Conservation (phyloP, 2,329 filamentous ascomycete genomes). For the Epichloe coenophiala region DNA sequence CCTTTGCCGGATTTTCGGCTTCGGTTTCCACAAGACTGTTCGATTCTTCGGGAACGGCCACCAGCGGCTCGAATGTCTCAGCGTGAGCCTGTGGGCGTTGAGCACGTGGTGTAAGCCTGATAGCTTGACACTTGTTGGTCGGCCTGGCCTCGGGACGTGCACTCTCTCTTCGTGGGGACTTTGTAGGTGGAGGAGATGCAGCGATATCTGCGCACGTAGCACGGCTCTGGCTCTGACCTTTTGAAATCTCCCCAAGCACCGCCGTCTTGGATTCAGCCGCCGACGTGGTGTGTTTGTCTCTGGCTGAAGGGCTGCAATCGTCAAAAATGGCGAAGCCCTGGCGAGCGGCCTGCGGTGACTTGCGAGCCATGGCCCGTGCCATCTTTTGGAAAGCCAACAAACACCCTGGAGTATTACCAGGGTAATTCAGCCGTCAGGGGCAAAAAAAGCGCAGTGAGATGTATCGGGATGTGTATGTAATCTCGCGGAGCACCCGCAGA, state of each 20-base stretch:
- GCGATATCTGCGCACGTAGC: not conserved
- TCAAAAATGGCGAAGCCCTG: slow-evolving; percentile 4
- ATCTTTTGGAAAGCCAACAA: not conserved
- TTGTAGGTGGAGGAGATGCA: slow-evolving; percentile 1
- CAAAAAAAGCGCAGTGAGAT: not conserved
- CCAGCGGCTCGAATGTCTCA: slow-evolving; percentile 22
- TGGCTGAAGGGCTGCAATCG: not conserved
- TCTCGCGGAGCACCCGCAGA: slow-evolving; percentile 1
- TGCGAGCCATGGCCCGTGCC: not conserved
- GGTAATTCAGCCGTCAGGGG: not conserved
- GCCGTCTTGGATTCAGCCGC: not conserved
- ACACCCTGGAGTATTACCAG: not conserved
- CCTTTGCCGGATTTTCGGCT: not conserved
- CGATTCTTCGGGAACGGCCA: slow-evolving; percentile 18
- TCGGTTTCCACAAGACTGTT: slow-evolving; percentile 2
- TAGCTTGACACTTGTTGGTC: slow-evolving; percentile 4
- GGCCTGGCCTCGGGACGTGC: slow-evolving; percentile 5
- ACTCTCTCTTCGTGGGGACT: not conserved
- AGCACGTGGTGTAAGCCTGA: slow-evolving; percentile 11
- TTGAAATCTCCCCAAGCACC: slow-evolving; percentile 5
- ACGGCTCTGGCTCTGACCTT: slow-evolving; percentile 1
- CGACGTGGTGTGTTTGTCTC: not conserved
- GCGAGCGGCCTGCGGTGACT: not conserved
- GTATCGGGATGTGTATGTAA: slow-evolving; percentile 1
- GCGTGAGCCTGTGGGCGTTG: slow-evolving; percentile 18